phyloP scores from a whole-genome alignment of 306 rosid species.

The Trifolium subterraneum region DNA sequence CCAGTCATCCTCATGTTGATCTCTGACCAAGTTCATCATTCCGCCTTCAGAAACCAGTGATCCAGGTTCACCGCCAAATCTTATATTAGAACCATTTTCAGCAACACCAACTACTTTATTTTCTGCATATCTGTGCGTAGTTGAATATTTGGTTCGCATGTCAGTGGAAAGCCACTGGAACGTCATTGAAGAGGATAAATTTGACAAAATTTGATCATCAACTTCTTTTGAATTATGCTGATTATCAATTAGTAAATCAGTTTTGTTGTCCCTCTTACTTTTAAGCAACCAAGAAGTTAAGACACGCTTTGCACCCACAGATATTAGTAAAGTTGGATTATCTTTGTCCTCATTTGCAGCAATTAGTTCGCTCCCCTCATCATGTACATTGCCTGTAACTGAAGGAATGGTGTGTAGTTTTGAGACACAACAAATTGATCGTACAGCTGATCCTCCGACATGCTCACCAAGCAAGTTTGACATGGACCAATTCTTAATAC shows the following conservation, averaged over 20 bases:
- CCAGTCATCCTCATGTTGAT: conserved; percentile 90
- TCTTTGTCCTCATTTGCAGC: conserved; percentile 52
- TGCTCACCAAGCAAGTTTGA: conserved; percentile 96
- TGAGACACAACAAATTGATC: conserved; percentile 82
- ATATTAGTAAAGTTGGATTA: conserved; percentile 69
- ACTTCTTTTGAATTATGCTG: conserved; percentile 47
- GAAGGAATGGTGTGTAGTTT: conserved; percentile 62
- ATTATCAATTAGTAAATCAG: conserved; percentile 41
- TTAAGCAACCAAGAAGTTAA: conserved; percentile 90
- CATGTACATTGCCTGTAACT: conserved; percentile 30
- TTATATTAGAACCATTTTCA: conserved; percentile 44
- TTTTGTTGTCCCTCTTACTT: conserved; percentile 53
- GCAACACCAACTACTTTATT: conserved; percentile 44
- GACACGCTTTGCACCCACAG: conserved; percentile 97
- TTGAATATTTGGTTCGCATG: conserved; percentile 78
- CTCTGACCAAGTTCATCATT: conserved; percentile 44
- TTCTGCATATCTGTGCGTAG: conserved; percentile 46
- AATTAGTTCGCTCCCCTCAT: conserved; percentile 38
- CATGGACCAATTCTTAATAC: conserved; percentile 67
- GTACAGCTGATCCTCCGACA: conserved; percentile 98
- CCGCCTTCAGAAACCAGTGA: conserved; percentile 49
- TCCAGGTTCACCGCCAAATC: conserved; percentile 45
- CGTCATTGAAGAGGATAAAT: conserved; percentile 62
- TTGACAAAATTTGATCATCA: conserved; percentile 43
- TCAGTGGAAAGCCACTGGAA: conserved; percentile 99